Evolutionary conservation across 2,329 filamentous ascomycete genomes (phyloP).

Genomic region (Scytalidium lignicola): DNA sequence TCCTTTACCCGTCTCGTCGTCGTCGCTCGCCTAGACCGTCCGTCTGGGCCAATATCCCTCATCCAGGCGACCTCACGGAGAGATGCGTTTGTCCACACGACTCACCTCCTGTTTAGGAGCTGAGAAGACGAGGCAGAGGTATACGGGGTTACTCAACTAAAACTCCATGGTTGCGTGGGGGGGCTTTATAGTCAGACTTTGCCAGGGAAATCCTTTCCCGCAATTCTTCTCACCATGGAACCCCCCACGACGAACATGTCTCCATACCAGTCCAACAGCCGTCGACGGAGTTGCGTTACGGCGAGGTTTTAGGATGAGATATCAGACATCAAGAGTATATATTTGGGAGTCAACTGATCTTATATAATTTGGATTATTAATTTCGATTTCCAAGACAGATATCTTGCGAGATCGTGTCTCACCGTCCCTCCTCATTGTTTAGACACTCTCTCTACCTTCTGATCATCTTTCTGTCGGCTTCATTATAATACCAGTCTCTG

Average conservation of each 20-base stretch:
- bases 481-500: too few relatives aligned
- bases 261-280: background rate
- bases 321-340: too few relatives aligned
- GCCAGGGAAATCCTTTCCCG: background rate
- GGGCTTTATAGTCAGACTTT: background rate
- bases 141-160: background rate
- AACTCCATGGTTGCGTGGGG: background rate
- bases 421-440: too few relatives aligned
- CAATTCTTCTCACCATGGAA: background rate
- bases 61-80: background rate
- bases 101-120: background rate
- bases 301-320: too few relatives aligned
- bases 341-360: too few relatives aligned
- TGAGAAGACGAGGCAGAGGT: background rate
- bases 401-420: too few relatives aligned
- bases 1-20: too few relatives aligned
- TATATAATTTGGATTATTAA: too few relatives aligned
- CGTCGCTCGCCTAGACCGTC: background rate
- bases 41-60: background rate
- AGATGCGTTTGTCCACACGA: background rate
- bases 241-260: background rate
- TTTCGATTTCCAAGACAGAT: too few relatives aligned
- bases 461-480: too few relatives aligned
- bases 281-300: background rate
- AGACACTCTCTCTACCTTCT: too few relatives aligned